Evolutionary conservation across 108 stramenopile species (phyloP).

Genomic region (Nitzschia palea): DNA sequence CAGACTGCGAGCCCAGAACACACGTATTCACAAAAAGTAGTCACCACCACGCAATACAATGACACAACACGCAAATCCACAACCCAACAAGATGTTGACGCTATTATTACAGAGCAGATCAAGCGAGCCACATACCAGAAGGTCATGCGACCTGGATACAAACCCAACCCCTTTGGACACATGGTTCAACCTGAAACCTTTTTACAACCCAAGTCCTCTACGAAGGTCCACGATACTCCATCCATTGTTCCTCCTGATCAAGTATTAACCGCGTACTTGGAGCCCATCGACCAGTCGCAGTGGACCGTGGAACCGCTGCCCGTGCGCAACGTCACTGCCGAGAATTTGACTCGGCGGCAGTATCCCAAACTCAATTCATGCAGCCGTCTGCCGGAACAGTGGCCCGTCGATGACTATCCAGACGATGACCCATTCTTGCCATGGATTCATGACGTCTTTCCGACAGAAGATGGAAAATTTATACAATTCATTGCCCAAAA

Average conservation of each 20-base stretch:
- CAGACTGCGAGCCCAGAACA: too few species aligned
- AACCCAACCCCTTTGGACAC: slow-evolving; percentile 29
- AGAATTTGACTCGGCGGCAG: background rate
- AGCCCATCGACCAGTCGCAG: slow-evolving; percentile 29
- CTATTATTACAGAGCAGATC: slow-evolving; percentile 45
- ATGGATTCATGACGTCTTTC: slow-evolving; percentile 91
- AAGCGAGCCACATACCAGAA: slow-evolving; percentile 1
- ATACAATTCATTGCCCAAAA: slow-evolving; percentile 87
- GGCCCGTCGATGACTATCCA: slow-evolving; percentile 63
- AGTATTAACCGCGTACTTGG: slow-evolving; percentile 39
- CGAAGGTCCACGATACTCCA: background rate
- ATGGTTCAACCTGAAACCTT: slow-evolving; percentile 21
- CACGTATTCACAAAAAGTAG: too few species aligned
- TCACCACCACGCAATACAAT: too few species aligned
- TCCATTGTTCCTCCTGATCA: slow-evolving; percentile 2
- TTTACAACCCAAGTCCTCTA: too few species aligned
- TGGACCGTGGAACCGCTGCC: slow-evolving; percentile 48
- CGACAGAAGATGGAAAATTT: slow-evolving; percentile 67
- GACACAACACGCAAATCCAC: too few species aligned
- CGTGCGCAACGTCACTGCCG: slow-evolving; percentile 21
- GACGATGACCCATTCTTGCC: slow-evolving; percentile 84
- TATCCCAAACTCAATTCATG: slow-evolving; percentile 40
- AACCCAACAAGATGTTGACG: too few species aligned
- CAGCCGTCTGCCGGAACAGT: slow-evolving; percentile 52
- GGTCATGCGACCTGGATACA: slow-evolving; percentile 18